Conservation (phyloP, 2,329 filamentous ascomycete genomes). For the Keithomyces neogunnii region DNA sequence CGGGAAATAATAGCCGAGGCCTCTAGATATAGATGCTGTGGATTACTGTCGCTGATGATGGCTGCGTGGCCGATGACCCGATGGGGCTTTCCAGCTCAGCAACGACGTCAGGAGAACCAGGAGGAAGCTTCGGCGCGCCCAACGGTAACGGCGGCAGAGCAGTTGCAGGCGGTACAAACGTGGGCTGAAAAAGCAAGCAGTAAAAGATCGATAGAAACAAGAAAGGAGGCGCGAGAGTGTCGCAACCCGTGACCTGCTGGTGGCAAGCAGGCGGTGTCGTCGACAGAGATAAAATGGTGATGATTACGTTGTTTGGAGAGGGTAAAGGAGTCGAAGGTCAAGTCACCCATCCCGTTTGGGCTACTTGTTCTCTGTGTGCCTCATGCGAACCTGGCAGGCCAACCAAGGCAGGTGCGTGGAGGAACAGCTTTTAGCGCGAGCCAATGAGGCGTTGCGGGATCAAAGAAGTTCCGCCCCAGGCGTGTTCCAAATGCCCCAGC, state of each 20-base stretch:
- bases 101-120: conserved; percentile 15
- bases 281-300: conserved; percentile 7
- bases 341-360: conserved; percentile 18
- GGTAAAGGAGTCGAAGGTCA: conserved; percentile 8
- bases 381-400: conserved; percentile 5
- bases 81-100: conserved; percentile 9
- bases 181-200: conserved; percentile 9
- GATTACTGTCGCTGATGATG: conserved; percentile 15
- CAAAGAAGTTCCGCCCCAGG: conserved; percentile 14
- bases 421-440: not conserved
- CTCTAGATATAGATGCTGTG: conserved; percentile 10
- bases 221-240: conserved; percentile 10
- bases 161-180: conserved; percentile 2
- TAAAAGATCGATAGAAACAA: conserved; percentile 13
- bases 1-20: conserved; percentile 5
- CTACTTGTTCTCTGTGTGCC: conserved; percentile 20
- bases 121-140: conserved; percentile 31
- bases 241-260: conserved; percentile 16
- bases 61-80: conserved; percentile 8
- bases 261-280: conserved; percentile 17
- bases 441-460: conserved; percentile 12
- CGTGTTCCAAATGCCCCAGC: not conserved
- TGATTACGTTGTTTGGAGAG: conserved; percentile 10
- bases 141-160: conserved; percentile 17
- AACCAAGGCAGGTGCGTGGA: conserved; percentile 8